Base-by-base conservation (phyloP, 495 filamentous ascomycete genomes). In the Penicillium simplicissimum region DNA sequence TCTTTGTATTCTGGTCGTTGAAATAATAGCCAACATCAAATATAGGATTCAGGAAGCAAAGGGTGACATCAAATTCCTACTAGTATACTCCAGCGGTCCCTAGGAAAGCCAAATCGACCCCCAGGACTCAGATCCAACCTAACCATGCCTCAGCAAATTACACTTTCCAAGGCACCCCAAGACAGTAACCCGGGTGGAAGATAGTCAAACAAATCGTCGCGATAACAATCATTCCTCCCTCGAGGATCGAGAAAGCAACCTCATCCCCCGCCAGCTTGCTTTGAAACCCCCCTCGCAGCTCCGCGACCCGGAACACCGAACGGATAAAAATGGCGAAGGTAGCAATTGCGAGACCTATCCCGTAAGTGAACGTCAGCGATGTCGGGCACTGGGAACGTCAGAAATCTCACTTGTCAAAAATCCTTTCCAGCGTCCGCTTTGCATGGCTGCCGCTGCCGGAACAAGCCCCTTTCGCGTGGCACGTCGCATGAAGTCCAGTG, bases 201-300 rank as follows among this genome's bases (percentile, higher is more conserved):
- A 43, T 3, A n/a, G 53, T 56, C 53, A 56, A 31, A 33, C 13
- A 40, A 5, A 33, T 8, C 11, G 19, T 56, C 25, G 88, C 85
- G 36, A 86, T 61, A 7, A 79, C 72, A 62, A 91, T 84, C 86
- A 91, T 87, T 14, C 83, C 72, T 21, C 87, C 86, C 72, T 91
- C 89, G 9, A 92, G 78, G 17, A 88, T 76, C 75, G 91, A 85
- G 71, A 90, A 90, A 11, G 84, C 65, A 7, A 80, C 76, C 72
- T 92, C 76, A 37, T 89, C 71, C 45, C 77, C 80, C 49, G 82
- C 86, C 51, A 90, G 69, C 0, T 65, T 48, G 14, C 88, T 81
- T 11, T 68, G 57, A 73, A 86, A 90, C 8, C 88, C 88, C 13
- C 72, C 69, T 43, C 74, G 76, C 52, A 90, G 74, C 78, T 91